A percentile compares a stretch with the other conserved stretches of the same genome.
Evolutionary conservation across 1,284 basidiomycete species (phyloP).

Genomic region (Naganishia cerealis): DNA sequence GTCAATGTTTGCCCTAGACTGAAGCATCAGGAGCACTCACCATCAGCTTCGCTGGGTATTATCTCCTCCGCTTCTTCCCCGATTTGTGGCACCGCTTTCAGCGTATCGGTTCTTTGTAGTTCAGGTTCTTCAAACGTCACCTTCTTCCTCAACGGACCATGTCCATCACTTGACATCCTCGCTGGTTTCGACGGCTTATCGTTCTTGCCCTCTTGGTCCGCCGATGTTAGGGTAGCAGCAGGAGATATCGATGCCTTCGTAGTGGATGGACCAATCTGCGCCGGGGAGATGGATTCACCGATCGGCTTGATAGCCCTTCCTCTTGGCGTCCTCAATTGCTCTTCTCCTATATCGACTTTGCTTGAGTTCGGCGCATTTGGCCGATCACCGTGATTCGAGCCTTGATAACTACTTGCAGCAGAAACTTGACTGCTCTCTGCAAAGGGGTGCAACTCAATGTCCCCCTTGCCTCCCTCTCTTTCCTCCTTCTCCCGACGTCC

Average conservation of each 20-base stretch:
- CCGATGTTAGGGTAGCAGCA: constrained; percentile 2
- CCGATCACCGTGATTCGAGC: background rate
- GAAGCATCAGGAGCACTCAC: constrained; percentile 15
- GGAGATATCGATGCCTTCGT: background rate
- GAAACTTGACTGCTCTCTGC: constrained; percentile 32
- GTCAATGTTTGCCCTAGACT: background rate
- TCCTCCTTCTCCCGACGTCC: constrained; percentile 21
- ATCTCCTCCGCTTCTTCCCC: constrained; percentile 29
- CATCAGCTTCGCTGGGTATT: constrained; percentile 25
- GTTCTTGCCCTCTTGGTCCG: constrained; percentile 29
- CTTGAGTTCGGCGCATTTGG: constrained; percentile 6
- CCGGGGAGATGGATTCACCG: constrained; percentile 10
- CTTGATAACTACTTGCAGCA: constrained; percentile 33
- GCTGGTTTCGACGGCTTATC: constrained; percentile 34
- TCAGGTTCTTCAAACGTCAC: constrained; percentile 47
- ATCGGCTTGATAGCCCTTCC: constrained; percentile 37
- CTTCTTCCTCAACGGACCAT: constrained; percentile 27
- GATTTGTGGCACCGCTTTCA: constrained; percentile 23
- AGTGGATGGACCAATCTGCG: constrained; percentile 1
- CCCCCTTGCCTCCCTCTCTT: constrained; percentile 30
- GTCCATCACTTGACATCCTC: constrained; percentile 11
- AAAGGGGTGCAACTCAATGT: constrained; percentile 32
- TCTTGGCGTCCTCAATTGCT: constrained; percentile 45
- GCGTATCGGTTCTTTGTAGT: constrained; percentile 28
- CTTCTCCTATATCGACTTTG: constrained; percentile 43